Evolutionary conservation across 306 rosid genomes (phyloP).

Genomic region (Luffa aegyptiaca): DNA sequence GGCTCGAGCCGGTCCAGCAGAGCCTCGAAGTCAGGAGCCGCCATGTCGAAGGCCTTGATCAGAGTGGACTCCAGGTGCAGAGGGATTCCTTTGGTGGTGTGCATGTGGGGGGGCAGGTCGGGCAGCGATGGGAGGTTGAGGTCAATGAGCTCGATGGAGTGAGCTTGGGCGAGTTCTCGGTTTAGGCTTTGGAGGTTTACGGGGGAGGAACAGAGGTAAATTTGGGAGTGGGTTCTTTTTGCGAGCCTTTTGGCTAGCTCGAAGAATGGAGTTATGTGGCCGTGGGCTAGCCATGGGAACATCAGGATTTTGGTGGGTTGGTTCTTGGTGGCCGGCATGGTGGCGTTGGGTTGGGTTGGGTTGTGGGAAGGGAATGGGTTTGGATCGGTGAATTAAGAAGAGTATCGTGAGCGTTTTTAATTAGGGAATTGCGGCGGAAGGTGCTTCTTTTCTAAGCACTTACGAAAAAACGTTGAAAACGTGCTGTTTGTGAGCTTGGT

Average conservation of each 20-base stretch:
- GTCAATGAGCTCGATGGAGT: neutral
- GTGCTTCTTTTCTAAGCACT: too few relatives aligned
- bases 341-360: too few relatives aligned
- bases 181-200: neutral
- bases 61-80: conserved; percentile 18
- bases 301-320: neutral
- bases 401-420: too few relatives aligned
- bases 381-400: too few relatives aligned
- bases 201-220: neutral
- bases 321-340: neutral
- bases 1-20: neutral
- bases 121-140: conserved; percentile 14
- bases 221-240: neutral
- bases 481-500: too few relatives aligned
- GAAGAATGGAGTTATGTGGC: neutral
- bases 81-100: conserved; percentile 21
- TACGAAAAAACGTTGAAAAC: too few relatives aligned
- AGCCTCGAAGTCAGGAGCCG: neutral
- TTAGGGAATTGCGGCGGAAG: too few relatives aligned
- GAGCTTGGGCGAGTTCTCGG: neutral
- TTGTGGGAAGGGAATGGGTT: too few relatives aligned
- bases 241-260: neutral
- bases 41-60: conserved; percentile 16
- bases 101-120: conserved; percentile 11
- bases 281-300: neutral